phyloP scores from a whole-genome alignment of 352 stramenopile genomes.

The Phytophthora hybrid region DNA sequence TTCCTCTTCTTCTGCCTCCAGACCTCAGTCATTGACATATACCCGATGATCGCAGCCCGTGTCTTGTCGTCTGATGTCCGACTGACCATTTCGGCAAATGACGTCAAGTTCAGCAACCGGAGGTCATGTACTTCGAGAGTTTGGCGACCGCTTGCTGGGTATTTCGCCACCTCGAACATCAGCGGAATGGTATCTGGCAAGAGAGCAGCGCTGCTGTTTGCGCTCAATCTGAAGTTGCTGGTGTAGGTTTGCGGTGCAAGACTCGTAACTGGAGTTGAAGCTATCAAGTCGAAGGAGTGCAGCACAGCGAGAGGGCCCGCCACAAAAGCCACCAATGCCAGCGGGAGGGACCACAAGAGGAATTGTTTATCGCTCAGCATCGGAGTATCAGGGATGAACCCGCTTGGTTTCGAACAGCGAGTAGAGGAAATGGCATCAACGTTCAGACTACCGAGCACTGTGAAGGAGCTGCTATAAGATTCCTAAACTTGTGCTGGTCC shows the following conservation, averaged over 20 bases:
- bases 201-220: neutral
- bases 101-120: conserved; percentile 28
- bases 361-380: conserved; percentile 34
- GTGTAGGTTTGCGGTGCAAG: neutral
- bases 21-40: conserved; percentile 27
- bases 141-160: conserved; percentile 26
- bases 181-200: conserved; percentile 23
- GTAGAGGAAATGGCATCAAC: conserved; percentile 7
- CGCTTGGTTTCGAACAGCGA: neutral
- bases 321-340: conserved; percentile 25
- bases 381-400: neutral
- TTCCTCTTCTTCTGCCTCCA: conserved; percentile 24
- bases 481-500: neutral
- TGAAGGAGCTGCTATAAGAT: conserved; percentile 9
- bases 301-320: conserved; percentile 22
- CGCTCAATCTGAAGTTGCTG: neutral
- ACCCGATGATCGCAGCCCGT: conserved; percentile 18
- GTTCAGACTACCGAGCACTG: no score
- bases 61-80: neutral
- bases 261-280: neutral
- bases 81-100: conserved; percentile 15
- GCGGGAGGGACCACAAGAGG: conserved; percentile 22
- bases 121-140: conserved; percentile 25
- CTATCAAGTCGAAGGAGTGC: conserved; percentile 25
- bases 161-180: conserved; percentile 24